These are phyloP conservation scores for Globisporangium paroecandrum DNA, from an alignment of 352 stramenopile species.

Conservation along the genomic window DNA sequence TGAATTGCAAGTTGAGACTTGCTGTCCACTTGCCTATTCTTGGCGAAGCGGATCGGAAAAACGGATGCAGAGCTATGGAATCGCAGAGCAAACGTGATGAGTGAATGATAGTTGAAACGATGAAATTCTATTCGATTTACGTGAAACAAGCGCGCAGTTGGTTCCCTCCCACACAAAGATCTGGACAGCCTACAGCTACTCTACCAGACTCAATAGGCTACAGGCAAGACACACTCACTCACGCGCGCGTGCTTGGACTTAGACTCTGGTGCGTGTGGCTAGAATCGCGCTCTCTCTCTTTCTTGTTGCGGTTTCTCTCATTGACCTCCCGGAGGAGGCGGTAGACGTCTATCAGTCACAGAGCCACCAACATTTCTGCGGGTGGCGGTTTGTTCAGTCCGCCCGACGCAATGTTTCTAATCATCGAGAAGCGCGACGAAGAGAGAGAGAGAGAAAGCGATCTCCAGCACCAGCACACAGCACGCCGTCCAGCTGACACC, in stretches of 20 bases:
- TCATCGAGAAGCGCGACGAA: constrained; percentile 61
- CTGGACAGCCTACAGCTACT: neutral
- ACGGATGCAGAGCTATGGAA: neutral
- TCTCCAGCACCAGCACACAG: neutral
- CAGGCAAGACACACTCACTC: neutral
- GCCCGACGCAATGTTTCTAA: constrained; percentile 83
- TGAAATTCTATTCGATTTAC: neutral
- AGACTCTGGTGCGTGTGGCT: neutral
- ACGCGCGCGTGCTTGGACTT: neutral
- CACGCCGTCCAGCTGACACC: neutral
- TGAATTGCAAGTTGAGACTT: neutral
- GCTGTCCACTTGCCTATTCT: neutral
- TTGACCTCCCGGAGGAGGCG: constrained; percentile 41
- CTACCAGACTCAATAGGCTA: neutral
- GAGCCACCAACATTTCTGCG: constrained; percentile 76
- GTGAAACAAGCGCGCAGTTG: neutral
- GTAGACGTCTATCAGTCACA: constrained; percentile 79
- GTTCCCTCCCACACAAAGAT: constrained; percentile 10
- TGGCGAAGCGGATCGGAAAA: neutral
- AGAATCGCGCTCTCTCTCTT: neutral
- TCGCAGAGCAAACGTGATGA: neutral
- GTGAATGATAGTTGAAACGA: neutral
- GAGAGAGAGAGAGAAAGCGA: neutral
- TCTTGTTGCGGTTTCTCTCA: constrained; percentile 51
- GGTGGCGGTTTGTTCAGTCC: constrained; percentile 80